Percentiles rank a stretch among this genome's conserved stretches.
phyloP scores from a whole-genome alignment of 2,329 filamentous ascomycete genomes.

The Talaromyces sp. region DNA sequence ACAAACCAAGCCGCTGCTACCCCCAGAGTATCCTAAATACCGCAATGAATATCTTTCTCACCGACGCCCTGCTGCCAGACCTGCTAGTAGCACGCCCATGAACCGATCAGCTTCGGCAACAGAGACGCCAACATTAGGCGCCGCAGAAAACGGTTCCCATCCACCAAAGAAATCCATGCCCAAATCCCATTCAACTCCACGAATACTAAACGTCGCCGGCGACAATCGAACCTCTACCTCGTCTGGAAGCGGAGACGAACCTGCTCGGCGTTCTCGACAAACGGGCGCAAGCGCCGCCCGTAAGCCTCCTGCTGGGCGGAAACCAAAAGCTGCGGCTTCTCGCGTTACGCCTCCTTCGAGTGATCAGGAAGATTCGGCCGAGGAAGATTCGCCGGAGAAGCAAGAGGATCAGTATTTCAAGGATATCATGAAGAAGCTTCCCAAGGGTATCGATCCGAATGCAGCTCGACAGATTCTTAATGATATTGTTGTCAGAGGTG shows the following conservation, averaged over 20 bases:
- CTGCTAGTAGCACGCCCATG: conserved; percentile 5
- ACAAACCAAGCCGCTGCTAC: conserved; percentile 35
- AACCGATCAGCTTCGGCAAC: conserved; percentile 11
- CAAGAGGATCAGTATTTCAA: conserved; percentile 56
- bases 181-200: conserved; percentile 11
- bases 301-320: conserved; percentile 15
- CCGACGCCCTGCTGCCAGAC: not conserved
- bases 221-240: conserved; percentile 15
- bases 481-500: conserved; percentile 89
- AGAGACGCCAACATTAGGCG: conserved; percentile 6
- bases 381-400: conserved; percentile 45
- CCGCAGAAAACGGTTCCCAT: not conserved
- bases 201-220: conserved; percentile 1
- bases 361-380: conserved; percentile 31
- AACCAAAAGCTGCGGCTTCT: conserved; percentile 17
- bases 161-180: not conserved
- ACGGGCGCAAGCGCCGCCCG: conserved; percentile 5
- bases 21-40: conserved; percentile 7
- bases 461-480: conserved; percentile 91
- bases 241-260: conserved; percentile 31
- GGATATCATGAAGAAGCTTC: conserved; percentile 68
- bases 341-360: conserved; percentile 43
- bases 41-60: conserved; percentile 11
- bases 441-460: conserved; percentile 71
- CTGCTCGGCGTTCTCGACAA: conserved; percentile 17